These are phyloP conservation scores for Podaxis carcinomalis DNA, from an alignment of 768 basidiomycete species.

Conservation along the genomic window DNA sequence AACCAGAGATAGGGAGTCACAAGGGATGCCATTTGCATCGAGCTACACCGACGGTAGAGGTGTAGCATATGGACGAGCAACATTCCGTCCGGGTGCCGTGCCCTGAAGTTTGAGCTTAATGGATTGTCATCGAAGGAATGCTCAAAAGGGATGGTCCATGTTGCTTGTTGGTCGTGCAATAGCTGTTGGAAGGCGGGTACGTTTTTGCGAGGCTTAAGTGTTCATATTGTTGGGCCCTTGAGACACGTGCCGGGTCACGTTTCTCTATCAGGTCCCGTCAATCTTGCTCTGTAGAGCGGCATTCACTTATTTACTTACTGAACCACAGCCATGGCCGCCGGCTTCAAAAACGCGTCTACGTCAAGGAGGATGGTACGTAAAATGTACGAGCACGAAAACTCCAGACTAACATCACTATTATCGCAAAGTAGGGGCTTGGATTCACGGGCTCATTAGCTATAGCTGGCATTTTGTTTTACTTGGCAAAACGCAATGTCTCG, in stretches of 20 bases:
- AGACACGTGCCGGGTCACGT: too few species aligned
- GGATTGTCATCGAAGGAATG: not conserved
- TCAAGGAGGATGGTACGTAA: conserved; percentile 15
- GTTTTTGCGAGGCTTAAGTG: too few species aligned
- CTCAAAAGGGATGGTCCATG: not conserved
- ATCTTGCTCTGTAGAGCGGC: not conserved
- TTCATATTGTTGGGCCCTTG: too few species aligned
- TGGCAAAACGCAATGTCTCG: conserved; percentile 27
- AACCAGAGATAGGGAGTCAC: not conserved
- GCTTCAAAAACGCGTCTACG: conserved; percentile 11
- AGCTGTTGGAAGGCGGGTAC: not conserved
- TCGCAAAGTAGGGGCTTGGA: conserved; percentile 20
- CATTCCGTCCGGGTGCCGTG: not conserved
- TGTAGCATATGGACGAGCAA: not conserved
- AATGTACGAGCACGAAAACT: not conserved
- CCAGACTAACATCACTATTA: not conserved
- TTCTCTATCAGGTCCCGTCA: not conserved
- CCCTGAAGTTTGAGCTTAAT: not conserved
- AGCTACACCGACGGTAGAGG: not conserved
- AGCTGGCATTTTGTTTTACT: conserved; percentile 28
- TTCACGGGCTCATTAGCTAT: conserved; percentile 27
- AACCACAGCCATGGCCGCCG: not conserved
- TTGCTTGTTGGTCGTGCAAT: not conserved
- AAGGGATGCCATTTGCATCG: not conserved
- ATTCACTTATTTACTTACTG: not conserved